These are phyloP conservation scores for Fusarium luffae DNA, from an alignment of 2,329 filamentous ascomycete genomes.

Conservation along the genomic window DNA sequence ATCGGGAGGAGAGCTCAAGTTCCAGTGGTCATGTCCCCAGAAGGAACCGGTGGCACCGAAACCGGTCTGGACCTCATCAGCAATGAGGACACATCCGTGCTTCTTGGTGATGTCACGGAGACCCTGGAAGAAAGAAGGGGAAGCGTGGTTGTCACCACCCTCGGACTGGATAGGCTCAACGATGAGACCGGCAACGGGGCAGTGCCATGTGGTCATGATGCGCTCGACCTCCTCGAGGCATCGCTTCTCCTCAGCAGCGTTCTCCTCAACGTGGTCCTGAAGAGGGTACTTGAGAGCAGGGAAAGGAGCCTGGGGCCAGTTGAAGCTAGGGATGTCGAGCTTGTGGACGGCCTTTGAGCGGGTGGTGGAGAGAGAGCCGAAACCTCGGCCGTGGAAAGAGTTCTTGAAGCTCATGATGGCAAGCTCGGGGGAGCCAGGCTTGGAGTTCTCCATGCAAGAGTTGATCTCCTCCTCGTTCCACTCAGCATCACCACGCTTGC, in stretches of 20 bases:
- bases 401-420: slow-evolving; percentile 83
- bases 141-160: slow-evolving; percentile 86
- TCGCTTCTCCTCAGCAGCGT: slow-evolving; percentile 75
- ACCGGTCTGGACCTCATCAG: slow-evolving; percentile 85
- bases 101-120: slow-evolving; percentile 78
- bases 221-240: slow-evolving; percentile 79
- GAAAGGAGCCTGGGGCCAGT: slow-evolving; percentile 88
- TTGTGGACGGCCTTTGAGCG: slow-evolving; percentile 88
- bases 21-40: slow-evolving; percentile 90
- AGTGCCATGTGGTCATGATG: slow-evolving; percentile 73
- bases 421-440: slow-evolving; percentile 77
- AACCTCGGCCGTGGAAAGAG: slow-evolving; percentile 84
- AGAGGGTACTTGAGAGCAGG: slow-evolving; percentile 82
- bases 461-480: slow-evolving; percentile 76
- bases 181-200: slow-evolving; percentile 77
- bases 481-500: slow-evolving; percentile 76
- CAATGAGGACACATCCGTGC: slow-evolving; percentile 78
- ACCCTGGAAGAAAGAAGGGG: slow-evolving; percentile 79
- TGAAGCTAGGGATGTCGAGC: slow-evolving; percentile 86
- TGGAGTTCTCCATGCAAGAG: slow-evolving; percentile 76
- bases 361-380: slow-evolving; percentile 81
- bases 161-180: slow-evolving; percentile 86
- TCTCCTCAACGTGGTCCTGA: slow-evolving; percentile 74
- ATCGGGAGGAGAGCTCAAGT: slow-evolving; percentile 75
- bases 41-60: slow-evolving; percentile 88